These are phyloP conservation scores for Rubus parviflorus DNA, from an alignment of 306 rosid species.

Conservation along the genomic window DNA sequence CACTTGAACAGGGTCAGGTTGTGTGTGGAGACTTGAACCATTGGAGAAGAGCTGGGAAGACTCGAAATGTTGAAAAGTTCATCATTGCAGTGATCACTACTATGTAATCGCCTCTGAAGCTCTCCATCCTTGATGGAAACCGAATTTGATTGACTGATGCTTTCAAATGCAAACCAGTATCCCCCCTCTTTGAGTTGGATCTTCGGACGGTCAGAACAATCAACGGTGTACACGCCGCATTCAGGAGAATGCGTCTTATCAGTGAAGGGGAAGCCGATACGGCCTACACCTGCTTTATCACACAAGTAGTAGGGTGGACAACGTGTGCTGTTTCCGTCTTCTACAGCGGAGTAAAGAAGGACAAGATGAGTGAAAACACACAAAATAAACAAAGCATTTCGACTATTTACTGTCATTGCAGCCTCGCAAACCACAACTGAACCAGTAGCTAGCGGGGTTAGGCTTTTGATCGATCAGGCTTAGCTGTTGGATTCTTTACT, in stretches of 20 bases:
- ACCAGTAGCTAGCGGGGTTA: neutral
- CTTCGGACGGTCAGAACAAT: neutral
- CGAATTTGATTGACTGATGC: fast-evolving
- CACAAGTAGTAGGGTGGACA: no score
- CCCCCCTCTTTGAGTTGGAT: neutral
- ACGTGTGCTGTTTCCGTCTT: neutral
- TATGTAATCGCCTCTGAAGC: neutral
- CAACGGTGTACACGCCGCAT: neutral
- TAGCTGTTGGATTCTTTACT: neutral
- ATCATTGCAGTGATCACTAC: fast-evolving
- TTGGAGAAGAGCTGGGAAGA: neutral
- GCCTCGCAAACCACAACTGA: neutral
- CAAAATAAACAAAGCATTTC: constrained; percentile 1
- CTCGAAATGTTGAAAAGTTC: neutral
- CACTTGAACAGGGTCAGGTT: neutral
- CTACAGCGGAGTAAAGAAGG: constrained; percentile 1
- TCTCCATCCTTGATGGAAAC: fast-evolving
- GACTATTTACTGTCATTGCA: no score
- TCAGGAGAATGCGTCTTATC: no score
- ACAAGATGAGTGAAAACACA: constrained; percentile 5
- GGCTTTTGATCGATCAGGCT: no score
- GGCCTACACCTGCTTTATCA: no score
- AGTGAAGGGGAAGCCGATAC: no score
- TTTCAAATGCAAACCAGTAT: neutral
- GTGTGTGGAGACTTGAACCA: fast-evolving